Percentiles rank a stretch among this genome's conserved stretches.
Evolutionary conservation across 352 stramenopile genomes (phyloP).

Genomic region (Stramenopiles sp.): DNA sequence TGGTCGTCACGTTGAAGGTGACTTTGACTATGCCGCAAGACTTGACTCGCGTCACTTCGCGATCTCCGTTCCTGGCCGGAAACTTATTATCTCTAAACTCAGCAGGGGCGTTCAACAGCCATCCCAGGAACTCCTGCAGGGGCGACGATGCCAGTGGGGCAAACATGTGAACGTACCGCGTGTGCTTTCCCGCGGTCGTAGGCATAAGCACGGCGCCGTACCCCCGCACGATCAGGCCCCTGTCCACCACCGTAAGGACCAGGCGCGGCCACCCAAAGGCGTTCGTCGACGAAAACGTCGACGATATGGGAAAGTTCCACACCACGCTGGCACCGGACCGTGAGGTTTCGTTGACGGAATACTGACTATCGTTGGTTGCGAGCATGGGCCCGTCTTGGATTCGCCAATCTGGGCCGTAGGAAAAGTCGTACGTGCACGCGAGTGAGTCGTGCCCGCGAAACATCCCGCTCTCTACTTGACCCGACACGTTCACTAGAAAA

Average conservation of each 20-base stretch:
- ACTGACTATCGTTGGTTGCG: constrained; percentile 12
- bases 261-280: constrained; percentile 77
- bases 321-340: constrained; percentile 31
- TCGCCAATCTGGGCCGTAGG: constrained; percentile 69
- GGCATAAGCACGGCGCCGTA: constrained; percentile 70
- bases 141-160: constrained; percentile 50
- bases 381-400: constrained; percentile 39
- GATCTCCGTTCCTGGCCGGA: constrained; percentile 39
- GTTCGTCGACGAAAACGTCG: constrained; percentile 84
- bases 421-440: constrained; percentile 73
- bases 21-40: constrained; percentile 27
- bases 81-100: constrained; percentile 70
- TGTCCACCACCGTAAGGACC: constrained; percentile 69
- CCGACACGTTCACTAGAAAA: not conserved
- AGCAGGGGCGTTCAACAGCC: constrained; percentile 52
- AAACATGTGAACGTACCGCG: constrained; percentile 56
- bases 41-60: constrained; percentile 29
- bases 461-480: constrained; percentile 13
- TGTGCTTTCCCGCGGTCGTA: constrained; percentile 34
- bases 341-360: not conserved
- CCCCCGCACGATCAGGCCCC: constrained; percentile 61
- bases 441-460: constrained; percentile 52
- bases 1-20: constrained; percentile 38
- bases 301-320: constrained; percentile 84
- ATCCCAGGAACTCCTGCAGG: constrained; percentile 61